Conservation (phyloP, 768 basidiomycete genomes). For the Myochromella boudieri region DNA sequence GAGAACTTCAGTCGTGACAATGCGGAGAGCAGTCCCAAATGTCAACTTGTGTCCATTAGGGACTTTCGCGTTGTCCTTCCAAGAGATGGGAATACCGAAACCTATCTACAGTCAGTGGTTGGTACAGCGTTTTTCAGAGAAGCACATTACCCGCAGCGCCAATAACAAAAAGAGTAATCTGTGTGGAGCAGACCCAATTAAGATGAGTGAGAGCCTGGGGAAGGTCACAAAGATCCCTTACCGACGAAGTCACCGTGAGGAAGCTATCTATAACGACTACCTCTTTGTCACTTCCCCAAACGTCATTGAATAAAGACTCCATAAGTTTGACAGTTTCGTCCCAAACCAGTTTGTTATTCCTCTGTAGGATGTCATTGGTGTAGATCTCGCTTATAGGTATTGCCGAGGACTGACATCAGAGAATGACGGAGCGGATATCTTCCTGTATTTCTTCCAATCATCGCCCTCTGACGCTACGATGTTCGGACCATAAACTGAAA, state of each 20-base stretch:
- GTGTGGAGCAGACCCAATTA: constrained; percentile 4
- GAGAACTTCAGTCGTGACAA: constrained; percentile 36
- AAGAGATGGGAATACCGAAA: constrained; percentile 51
- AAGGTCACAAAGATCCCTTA: constrained; percentile 26
- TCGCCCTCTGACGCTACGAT: constrained; percentile 64
- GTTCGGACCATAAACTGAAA: constrained; percentile 59
- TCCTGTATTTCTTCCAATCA: constrained; percentile 65
- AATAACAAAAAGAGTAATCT: constrained; percentile 60
- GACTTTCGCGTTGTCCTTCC: constrained; percentile 37
- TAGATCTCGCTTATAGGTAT: too few relatives aligned
- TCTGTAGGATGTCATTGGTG: too few relatives aligned
- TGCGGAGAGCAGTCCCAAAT: constrained; percentile 49
- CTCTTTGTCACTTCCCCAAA: constrained; percentile 43
- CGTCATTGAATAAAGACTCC: constrained; percentile 42
- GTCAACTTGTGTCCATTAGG: constrained; percentile 46
- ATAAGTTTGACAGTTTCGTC: constrained; percentile 43
- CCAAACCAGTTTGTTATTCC: constrained; percentile 50
- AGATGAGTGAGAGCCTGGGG: too few relatives aligned
- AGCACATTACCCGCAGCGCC: constrained; percentile 55
- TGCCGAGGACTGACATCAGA: constrained; percentile 44
- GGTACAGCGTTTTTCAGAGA: neutral
- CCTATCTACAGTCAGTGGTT: constrained; percentile 26
- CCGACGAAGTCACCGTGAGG: constrained; percentile 54
- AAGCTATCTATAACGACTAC: constrained; percentile 46
- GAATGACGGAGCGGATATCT: constrained; percentile 62